Evolutionary conservation across 2,329 filamentous ascomycete species (phyloP), one percentile per base, ranked within the genome.

Genomic region (Tolypocladium cylindrosporum): DNA sequence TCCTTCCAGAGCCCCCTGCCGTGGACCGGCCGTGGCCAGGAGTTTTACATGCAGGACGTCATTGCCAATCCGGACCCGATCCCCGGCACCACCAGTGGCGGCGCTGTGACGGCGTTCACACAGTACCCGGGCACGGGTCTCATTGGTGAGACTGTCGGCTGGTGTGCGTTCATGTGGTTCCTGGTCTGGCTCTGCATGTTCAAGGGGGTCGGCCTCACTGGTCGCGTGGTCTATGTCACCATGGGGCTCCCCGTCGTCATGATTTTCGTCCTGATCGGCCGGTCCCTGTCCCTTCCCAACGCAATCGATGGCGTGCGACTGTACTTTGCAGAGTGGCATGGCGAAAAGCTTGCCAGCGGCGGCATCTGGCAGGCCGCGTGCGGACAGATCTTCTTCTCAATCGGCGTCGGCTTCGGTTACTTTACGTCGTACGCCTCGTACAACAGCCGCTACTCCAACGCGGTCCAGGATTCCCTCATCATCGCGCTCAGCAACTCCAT

Each of bases 161-260:
- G 81, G 81, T 75, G 70, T 31, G 70, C 76, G 21, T 82, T 84
- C 61, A 77, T 79, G 57, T 82, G 80, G 79, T 78, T 82, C 63
- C 56, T 82, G 6, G 75, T 83, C 39, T 82, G 80, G 79, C 63
- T 83, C 24, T 81, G 79, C 58, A 80, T 83, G 61, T 81, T 82
- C 65, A 79, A 79, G 57, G 77, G 82, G 14, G 78, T 84, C 16
- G 77, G 78, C 0, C 66, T 80, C 43, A 81, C 79, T 0, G 80
- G 79, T 1, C 75, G 79, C 4, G 80, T 80, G 8, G 78, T 82
- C 1, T 83, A 82, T 63, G 73, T 81, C 63, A 82, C 80, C 1
- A 83, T 83, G 78, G 80, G 77, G 0, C 62, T 83, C 8, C 80
- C 80, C 76, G 82, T n/a, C 16, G 64, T 81, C 56, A 80, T 79